These are phyloP conservation scores for Tricholoma flavovirens DNA, from an alignment of 768 basidiomycete genomes.

Conservation along the genomic window DNA sequence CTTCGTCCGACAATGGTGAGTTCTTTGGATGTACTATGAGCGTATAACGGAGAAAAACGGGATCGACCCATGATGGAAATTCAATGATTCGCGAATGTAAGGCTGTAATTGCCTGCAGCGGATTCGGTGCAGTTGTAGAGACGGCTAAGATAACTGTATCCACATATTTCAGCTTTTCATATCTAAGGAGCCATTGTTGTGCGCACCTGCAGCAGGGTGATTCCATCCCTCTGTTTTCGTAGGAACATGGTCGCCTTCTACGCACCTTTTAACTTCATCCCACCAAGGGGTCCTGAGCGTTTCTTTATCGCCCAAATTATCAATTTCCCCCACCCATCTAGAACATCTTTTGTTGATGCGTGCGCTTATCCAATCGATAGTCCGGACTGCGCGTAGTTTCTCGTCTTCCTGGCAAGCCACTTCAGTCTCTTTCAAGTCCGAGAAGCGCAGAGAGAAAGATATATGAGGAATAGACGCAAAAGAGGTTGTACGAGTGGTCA, in stretches of 20 bases:
- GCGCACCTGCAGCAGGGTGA: slow-evolving; percentile 76
- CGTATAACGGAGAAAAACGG: slow-evolving; percentile 63
- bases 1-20: slow-evolving; percentile 70
- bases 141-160: slow-evolving; percentile 70
- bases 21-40: slow-evolving; percentile 70
- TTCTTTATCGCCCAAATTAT: slow-evolving; percentile 38
- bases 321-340: slow-evolving; percentile 68
- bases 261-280: slow-evolving; percentile 75
- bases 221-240: slow-evolving; percentile 77
- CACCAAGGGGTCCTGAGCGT: slow-evolving; percentile 69
- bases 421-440: slow-evolving; percentile 68
- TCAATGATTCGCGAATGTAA: slow-evolving; percentile 63
- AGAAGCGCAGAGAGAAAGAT: slow-evolving; percentile 74
- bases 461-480: slow-evolving; percentile 65
- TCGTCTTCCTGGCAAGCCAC: slow-evolving; percentile 73
- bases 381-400: slow-evolving; percentile 68
- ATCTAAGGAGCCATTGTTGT: slow-evolving; percentile 7
- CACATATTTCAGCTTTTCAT: slow-evolving; percentile 8
- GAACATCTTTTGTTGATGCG: slow-evolving; percentile 58
- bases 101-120: slow-evolving; percentile 70
- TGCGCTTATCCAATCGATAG: slow-evolving; percentile 82
- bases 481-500: slow-evolving; percentile 73
- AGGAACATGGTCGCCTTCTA: slow-evolving; percentile 72
- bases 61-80: slow-evolving; percentile 79
- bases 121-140: slow-evolving; percentile 77